Base-by-base conservation (phyloP, 179 eudicot genomes). In the Patellifolia procumbens region DNA sequence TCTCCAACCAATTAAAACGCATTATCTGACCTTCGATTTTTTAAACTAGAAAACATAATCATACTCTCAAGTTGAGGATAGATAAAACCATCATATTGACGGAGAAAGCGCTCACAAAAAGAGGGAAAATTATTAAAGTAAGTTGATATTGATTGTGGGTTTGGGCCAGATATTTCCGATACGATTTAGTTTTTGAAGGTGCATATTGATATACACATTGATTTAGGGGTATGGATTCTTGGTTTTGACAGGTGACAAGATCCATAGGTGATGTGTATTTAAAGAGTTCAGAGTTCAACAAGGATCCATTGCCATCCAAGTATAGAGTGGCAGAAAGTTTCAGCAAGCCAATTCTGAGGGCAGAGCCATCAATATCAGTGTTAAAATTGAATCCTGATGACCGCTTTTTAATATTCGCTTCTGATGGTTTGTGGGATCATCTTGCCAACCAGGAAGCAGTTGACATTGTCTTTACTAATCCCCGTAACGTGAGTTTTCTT, bases 341-440 rank as follows among this genome's bases (percentile, higher is more conserved):
- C 22, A 6, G 29, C 8, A 76, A 63, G 52, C 88, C 93, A 42
- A 82, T 89, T 29, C 73, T 91, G 9, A 76, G 78, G 34, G 83
- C 91, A 5, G 93, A 91, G 59, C 97, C 93, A 52, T 46, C 86
- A 29, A 68, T 88, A 12, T 61, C 75, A 19, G 53, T 81, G 19
- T 73, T 84, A 43, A 81, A 76, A 29, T 35, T 91, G 3, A 70
- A 75, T 45, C 78, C 87, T 11, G 79, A 83, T 11, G 96, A 91
- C 69, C 88, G 76, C 59, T 91, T 91, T 68, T 52, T 89, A 26
- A 86, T 91, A 20, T 91, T 86, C 75, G 96, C 91, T 29, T 89
- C 96, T 1, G 96, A 89, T 78, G 96, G 96, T 68, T 82, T 91
- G 19, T 91, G 91, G 93, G 96, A 91, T 77, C 88, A 84, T 73